A percentile compares a stretch with the other conserved stretches of the same genome.
phyloP scores from a whole-genome alignment of 805 yeast genomes.

The Lipomyces lipofer region DNA sequence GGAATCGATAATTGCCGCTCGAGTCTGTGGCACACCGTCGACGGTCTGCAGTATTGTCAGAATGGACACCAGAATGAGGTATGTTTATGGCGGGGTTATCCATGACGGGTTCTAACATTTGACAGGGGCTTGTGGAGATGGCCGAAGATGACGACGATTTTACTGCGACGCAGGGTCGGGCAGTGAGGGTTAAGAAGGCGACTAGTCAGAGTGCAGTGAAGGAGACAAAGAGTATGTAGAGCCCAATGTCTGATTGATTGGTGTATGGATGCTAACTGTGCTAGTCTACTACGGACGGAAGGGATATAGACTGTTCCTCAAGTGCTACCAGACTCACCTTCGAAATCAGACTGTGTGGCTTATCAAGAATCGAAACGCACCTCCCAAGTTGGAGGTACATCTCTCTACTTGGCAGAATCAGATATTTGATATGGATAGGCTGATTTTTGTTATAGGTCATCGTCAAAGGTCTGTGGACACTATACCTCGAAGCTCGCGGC shows the following conservation, averaged over 20 bases:
- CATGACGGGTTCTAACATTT: not conserved
- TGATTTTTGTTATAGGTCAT: not conserved
- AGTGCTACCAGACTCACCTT: conserved; percentile 54
- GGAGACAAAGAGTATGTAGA: conserved; percentile 21
- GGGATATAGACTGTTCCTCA: conserved; percentile 48
- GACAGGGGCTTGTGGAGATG: conserved; percentile 63
- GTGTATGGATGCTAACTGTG: not conserved
- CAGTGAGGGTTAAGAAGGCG: conserved; percentile 1
- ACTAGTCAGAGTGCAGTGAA: conserved; percentile 37
- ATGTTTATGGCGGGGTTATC: not conserved
- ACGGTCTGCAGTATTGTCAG: conserved; percentile 83
- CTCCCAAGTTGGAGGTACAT: conserved; percentile 31
- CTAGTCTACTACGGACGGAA: conserved; percentile 50
- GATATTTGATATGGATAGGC: not conserved
- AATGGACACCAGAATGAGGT: conserved; percentile 81
- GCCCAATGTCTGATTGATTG: not conserved
- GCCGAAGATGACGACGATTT: conserved; percentile 79
- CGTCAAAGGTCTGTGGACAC: conserved; percentile 25
- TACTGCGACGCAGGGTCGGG: conserved; percentile 35
- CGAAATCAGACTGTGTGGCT: conserved; percentile 50
- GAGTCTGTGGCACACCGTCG: conserved; percentile 63
- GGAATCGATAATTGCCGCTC: conserved; percentile 90
- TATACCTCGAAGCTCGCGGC: conserved; percentile 27
- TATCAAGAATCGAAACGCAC: conserved; percentile 37
- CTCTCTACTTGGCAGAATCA: not conserved